Evolutionary conservation across 305 asterid genomes (phyloP).

Genomic region (Solanum chacoense): DNA sequence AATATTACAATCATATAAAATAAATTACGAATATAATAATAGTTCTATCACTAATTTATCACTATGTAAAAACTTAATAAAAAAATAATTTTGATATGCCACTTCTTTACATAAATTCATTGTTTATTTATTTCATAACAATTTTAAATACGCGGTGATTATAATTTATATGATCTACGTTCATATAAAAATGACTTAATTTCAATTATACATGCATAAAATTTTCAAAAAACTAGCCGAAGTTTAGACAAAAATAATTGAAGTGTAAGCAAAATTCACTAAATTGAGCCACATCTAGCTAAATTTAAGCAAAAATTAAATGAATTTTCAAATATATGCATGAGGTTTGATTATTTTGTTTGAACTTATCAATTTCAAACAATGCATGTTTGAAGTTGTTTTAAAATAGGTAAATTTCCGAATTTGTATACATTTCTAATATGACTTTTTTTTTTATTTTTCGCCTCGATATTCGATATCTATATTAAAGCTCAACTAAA

Average conservation of each 20-base stretch:
- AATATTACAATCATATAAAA: not conserved
- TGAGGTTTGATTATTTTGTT: not conserved
- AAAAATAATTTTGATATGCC: not conserved
- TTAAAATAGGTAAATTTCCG: not conserved
- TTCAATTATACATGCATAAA: not conserved
- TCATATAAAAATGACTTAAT: not conserved
- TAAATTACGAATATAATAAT: not conserved
- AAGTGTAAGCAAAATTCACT: not conserved
- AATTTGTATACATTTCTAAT: not conserved
- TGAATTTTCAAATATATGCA: not conserved
- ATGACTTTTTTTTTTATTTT: not conserved
- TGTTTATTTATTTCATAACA: not conserved
- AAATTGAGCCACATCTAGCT: not conserved
- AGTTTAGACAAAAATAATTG: not conserved
- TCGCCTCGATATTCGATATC: accelerated
- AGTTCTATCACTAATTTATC: not conserved
- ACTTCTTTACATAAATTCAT: not conserved
- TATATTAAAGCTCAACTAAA: not conserved
- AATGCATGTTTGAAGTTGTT: not conserved
- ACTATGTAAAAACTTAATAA: not conserved
- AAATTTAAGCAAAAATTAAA: not conserved
- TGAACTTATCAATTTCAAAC: not conserved
- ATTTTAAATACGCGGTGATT: not conserved
- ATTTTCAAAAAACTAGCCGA: not conserved
- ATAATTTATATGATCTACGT: not conserved